phyloP scores from a whole-genome alignment of 306 rosid species.

The Glycine soja region DNA sequence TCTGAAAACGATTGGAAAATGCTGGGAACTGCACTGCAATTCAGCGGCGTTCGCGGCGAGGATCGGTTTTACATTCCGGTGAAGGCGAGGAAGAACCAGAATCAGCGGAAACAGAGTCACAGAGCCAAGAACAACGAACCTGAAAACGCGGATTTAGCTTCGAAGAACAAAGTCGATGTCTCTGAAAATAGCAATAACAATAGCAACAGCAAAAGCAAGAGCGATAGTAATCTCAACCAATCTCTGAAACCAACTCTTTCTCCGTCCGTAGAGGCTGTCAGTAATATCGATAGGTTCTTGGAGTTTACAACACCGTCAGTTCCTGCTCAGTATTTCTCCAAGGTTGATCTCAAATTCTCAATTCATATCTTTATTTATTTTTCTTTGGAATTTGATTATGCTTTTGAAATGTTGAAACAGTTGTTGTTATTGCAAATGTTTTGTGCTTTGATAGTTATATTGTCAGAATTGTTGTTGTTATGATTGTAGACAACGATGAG shows the following conservation, averaged over 20 bases:
- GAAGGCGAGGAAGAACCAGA: conserved; percentile 67
- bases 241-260: conserved; percentile 48
- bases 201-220: neutral
- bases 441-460: neutral
- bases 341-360: conserved; percentile 54
- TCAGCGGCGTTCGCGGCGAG: conserved; percentile 67
- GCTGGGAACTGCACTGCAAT: conserved; percentile 72
- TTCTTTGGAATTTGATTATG: neutral
- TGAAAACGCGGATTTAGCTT: conserved; percentile 52
- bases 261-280: conserved; percentile 49
- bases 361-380: no score
- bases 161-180: conserved; percentile 46
- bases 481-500: conserved; percentile 77
- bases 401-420: conserved; percentile 28
- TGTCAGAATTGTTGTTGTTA: neutral
- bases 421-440: conserved; percentile 26
- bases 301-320: conserved; percentile 73
- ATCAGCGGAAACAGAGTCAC: conserved; percentile 63
- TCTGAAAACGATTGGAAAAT: conserved; percentile 47
- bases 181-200: conserved; percentile 31
- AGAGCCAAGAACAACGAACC: conserved; percentile 56
- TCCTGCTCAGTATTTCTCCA: conserved; percentile 79
- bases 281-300: conserved; percentile 78
- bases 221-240: conserved; percentile 15
- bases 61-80: conserved; percentile 75